Evolutionary conservation across 768 basidiomycete genomes (phyloP).

Genomic region (Fomitopsis pulvina): DNA sequence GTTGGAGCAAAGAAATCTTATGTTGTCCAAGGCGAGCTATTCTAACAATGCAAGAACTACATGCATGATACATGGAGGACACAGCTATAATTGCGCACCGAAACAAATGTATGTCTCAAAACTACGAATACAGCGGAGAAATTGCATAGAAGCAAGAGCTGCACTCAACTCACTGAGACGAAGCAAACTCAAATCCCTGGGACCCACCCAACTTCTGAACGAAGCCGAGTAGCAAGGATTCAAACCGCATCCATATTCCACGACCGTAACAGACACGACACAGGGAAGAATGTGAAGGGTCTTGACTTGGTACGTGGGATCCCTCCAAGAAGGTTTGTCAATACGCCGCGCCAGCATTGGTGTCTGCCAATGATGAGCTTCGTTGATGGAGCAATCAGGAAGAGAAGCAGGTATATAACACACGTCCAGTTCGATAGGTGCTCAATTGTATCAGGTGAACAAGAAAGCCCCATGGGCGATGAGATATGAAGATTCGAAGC

Average conservation of each 20-base stretch:
- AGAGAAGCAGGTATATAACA: too few species aligned
- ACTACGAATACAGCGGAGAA: slow-evolving; percentile 49
- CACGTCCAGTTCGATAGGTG: too few species aligned
- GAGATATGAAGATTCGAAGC: too few species aligned
- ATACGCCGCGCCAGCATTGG: too few species aligned
- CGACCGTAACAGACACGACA: slow-evolving; percentile 66
- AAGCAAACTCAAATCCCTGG: slow-evolving; percentile 35
- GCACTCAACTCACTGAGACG: slow-evolving; percentile 60
- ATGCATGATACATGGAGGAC: too few species aligned
- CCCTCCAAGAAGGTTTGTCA: too few species aligned
- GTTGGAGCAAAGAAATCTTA: too few species aligned
- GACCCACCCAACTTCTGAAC: slow-evolving; percentile 49
- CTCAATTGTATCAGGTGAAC: too few species aligned
- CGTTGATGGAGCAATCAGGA: too few species aligned
- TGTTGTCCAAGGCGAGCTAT: too few species aligned
- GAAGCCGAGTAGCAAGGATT: slow-evolving; percentile 39
- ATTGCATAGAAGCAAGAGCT: slow-evolving; percentile 21
- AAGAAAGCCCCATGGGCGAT: too few species aligned
- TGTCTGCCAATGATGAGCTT: too few species aligned
- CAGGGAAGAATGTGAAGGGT: slow-evolving; percentile 35
- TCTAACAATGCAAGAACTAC: background rate
- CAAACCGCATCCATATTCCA: slow-evolving; percentile 48
- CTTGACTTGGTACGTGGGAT: slow-evolving; percentile 70
- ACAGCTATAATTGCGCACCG: background rate
- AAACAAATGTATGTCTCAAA: slow-evolving; percentile 51